phyloP scores from a whole-genome alignment of 2,329 filamentous ascomycete genomes.

The Ophiostoma quercus region DNA sequence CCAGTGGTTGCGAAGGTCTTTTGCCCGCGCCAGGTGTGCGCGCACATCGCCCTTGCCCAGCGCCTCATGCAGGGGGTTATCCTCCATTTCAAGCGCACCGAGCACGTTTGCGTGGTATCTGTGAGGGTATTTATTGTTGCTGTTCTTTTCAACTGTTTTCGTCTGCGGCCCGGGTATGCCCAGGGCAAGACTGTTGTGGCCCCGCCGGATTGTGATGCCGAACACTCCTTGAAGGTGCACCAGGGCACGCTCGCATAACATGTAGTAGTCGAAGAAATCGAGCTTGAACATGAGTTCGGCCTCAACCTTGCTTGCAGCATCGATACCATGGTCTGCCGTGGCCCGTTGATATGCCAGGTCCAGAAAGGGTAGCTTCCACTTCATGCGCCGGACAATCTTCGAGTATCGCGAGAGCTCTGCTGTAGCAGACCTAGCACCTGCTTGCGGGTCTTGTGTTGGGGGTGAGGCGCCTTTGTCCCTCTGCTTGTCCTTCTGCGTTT shows the following conservation, averaged over 20 bases:
- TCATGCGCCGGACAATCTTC: constrained; percentile 55
- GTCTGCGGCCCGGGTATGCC: neutral
- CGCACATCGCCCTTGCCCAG: constrained; percentile 53
- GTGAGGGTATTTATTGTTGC: constrained; percentile 27
- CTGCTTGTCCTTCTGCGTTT: neutral
- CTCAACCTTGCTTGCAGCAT: constrained; percentile 36
- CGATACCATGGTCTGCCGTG: constrained; percentile 20
- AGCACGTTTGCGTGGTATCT: constrained; percentile 68
- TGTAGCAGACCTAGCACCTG: constrained; percentile 18
- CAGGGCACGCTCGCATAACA: constrained; percentile 64
- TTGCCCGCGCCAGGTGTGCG: constrained; percentile 58
- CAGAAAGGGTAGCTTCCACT: constrained; percentile 60
- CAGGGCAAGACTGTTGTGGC: neutral
- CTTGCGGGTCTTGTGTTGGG: neutral
- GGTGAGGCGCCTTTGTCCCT: neutral
- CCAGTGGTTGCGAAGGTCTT: constrained; percentile 67
- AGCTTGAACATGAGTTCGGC: constrained; percentile 69
- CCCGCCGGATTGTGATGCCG: constrained; percentile 45
- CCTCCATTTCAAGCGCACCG: constrained; percentile 51
- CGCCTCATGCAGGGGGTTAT: constrained; percentile 51
- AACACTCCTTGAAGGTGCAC: constrained; percentile 62
- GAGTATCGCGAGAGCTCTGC: constrained; percentile 52
- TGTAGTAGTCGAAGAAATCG: constrained; percentile 73
- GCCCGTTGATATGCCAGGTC: constrained; percentile 53
- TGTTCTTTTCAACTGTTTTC: neutral